A percentile compares a stretch with the other conserved stretches of the same genome.
Evolutionary conservation across 495 filamentous ascomycete genomes (phyloP).

Genomic region (Aspergillus leporis): DNA sequence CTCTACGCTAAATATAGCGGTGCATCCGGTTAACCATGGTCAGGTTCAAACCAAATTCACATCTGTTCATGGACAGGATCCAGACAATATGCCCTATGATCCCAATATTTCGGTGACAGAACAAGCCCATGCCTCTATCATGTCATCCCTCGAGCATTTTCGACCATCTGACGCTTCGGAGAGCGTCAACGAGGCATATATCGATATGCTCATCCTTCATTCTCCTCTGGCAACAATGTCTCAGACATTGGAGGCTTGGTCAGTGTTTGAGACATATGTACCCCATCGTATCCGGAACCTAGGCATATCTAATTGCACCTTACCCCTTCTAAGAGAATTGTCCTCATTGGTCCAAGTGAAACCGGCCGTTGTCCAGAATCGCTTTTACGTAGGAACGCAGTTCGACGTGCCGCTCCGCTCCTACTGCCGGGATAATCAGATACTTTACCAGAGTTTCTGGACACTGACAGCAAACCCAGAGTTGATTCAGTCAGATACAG

Average conservation of each 20-base stretch:
- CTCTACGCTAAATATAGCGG: neutral
- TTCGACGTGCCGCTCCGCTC: constrained; percentile 63
- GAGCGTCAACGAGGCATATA: constrained; percentile 52
- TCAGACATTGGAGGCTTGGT: constrained; percentile 67
- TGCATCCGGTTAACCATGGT: constrained; percentile 8
- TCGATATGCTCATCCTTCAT: constrained; percentile 75
- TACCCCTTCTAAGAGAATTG: constrained; percentile 54
- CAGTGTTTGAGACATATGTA: constrained; percentile 61
- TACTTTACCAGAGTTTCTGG: constrained; percentile 79
- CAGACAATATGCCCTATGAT: constrained; percentile 60
- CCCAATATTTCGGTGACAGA: constrained; percentile 49
- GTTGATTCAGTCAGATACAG: constrained; percentile 51
- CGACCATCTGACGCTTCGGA: constrained; percentile 27
- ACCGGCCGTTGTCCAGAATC: constrained; percentile 73
- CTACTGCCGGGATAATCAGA: constrained; percentile 60
- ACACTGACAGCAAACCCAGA: constrained; percentile 71
- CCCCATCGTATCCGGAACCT: constrained; percentile 62
- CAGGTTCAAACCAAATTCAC: constrained; percentile 86
- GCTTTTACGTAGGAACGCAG: constrained; percentile 59
- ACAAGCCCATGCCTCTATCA: constrained; percentile 66
- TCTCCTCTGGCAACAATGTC: constrained; percentile 58
- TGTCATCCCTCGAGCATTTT: constrained; percentile 69
- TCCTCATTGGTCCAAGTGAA: constrained; percentile 45
- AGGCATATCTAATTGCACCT: constrained; percentile 70
- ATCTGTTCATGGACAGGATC: constrained; percentile 59